Percentiles rank a stretch among this genome's conserved stretches.
Evolutionary conservation across 352 stramenopile species (phyloP).

Genomic region (Plasmopara muralis): DNA sequence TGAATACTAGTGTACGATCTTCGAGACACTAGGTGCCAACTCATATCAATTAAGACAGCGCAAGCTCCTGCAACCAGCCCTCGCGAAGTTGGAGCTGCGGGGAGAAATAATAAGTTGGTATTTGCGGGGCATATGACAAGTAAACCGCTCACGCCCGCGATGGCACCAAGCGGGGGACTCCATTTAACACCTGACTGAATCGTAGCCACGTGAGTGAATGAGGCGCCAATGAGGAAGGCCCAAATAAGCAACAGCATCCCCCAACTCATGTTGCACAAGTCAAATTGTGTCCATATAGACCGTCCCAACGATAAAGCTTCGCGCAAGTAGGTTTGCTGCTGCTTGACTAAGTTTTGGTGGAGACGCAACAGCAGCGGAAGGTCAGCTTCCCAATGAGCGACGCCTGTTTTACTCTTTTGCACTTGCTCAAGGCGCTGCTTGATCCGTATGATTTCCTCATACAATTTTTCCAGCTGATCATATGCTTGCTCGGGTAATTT

Average conservation of each 20-base stretch:
- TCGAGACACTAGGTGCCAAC: constrained; percentile 5
- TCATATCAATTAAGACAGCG: constrained; percentile 17
- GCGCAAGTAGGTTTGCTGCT: constrained; percentile 53
- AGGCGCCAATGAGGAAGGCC: constrained; percentile 24
- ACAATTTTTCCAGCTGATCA: constrained; percentile 48
- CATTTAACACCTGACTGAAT: constrained; percentile 3
- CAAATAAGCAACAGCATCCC: constrained; percentile 47
- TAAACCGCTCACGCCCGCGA: constrained; percentile 6
- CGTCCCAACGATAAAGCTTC: constrained; percentile 59
- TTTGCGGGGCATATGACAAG: constrained; percentile 19
- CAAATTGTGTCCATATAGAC: constrained; percentile 85
- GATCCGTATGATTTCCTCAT: constrained; percentile 28
- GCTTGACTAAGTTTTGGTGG: constrained; percentile 27
- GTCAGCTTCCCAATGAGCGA: constrained; percentile 16
- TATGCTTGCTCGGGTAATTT: constrained; percentile 56
- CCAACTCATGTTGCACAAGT: constrained; percentile 71
- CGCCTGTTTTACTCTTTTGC: neutral
- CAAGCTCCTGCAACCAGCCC: constrained; percentile 22
- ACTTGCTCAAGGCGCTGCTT: constrained; percentile 26
- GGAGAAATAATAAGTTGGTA: constrained; percentile 24
- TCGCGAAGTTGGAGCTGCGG: constrained; percentile 23
- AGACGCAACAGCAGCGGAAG: constrained; percentile 29
- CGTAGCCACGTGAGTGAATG: constrained; percentile 2
- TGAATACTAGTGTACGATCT: constrained; percentile 1
- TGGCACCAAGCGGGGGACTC: constrained; percentile 6